A percentile compares a stretch with the other conserved stretches of the same genome.
These are phyloP conservation scores for Fusarium subglutinans DNA, from an alignment of 2,329 filamentous ascomycete species.

Conservation along the genomic window DNA sequence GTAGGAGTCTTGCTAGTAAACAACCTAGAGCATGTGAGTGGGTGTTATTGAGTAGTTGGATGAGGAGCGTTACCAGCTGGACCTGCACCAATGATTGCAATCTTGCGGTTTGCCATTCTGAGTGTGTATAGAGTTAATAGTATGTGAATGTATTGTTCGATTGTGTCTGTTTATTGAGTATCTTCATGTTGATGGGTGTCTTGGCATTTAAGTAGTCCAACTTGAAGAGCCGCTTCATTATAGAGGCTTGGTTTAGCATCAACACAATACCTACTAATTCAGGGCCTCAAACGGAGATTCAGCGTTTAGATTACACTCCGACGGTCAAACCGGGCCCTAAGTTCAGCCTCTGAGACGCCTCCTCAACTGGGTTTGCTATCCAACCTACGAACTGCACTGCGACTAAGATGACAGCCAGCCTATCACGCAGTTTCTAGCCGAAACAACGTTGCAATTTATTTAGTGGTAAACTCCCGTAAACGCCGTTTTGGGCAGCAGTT, in stretches of 20 bases:
- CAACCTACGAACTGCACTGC: not conserved
- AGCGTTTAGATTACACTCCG: slow-evolving; percentile 1
- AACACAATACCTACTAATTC: not conserved
- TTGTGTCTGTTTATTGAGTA: not conserved
- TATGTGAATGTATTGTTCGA: not conserved
- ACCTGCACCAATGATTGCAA: slow-evolving; percentile 44
- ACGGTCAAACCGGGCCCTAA: slow-evolving; percentile 20
- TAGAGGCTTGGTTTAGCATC: not conserved
- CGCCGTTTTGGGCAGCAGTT: not conserved
- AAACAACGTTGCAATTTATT: slow-evolving; percentile 14
- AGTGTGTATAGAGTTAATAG: not conserved
- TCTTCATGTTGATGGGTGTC: not conserved
- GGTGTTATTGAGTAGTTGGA: not conserved
- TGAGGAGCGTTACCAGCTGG: slow-evolving; percentile 37
- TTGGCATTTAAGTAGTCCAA: slow-evolving; percentile 13
- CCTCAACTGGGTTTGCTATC: not conserved
- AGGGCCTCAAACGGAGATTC: slow-evolving; percentile 11
- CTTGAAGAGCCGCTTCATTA: not conserved
- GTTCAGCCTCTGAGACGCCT: slow-evolving; percentile 20
- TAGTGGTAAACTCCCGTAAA: not conserved
- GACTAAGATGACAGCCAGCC: not conserved
- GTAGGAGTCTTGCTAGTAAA: slow-evolving; percentile 58
- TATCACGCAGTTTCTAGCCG: not conserved
- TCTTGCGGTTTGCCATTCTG: slow-evolving; percentile 35
- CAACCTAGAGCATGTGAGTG: slow-evolving; percentile 36